A percentile compares a stretch with the other conserved stretches of the same genome.
These are phyloP conservation scores for Kwoniella europaea DNA, from an alignment of 768 basidiomycete species.

Conservation along the genomic window DNA sequence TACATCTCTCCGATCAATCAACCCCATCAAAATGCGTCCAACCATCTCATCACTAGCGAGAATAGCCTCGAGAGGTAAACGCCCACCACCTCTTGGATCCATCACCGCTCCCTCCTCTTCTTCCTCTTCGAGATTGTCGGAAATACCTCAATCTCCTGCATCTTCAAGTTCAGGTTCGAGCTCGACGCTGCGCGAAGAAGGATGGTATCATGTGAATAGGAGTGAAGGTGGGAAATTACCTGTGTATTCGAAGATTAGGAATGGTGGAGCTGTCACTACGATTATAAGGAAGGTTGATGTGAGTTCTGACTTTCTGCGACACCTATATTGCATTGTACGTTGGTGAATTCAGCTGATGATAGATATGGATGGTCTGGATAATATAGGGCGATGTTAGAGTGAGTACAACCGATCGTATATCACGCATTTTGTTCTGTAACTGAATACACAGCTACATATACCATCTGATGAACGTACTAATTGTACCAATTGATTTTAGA, in stretches of 20 bases:
- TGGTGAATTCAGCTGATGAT: neutral
- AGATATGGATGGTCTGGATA: neutral
- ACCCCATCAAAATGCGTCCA: neutral
- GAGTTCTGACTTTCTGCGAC: no score
- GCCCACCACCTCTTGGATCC: neutral
- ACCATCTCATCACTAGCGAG: neutral
- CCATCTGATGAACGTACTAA: no score
- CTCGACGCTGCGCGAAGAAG: constrained; percentile 1
- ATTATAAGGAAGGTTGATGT: constrained; percentile 35
- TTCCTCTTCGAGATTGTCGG: neutral
- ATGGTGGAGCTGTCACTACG: constrained; percentile 29
- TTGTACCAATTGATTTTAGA: no score
- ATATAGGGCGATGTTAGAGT: constrained; percentile 11
- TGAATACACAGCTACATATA: no score
- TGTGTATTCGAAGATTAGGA: constrained; percentile 35
- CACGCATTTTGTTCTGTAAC: no score
- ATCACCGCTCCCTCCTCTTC: neutral
- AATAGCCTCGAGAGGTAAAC: neutral
- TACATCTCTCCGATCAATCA: no score
- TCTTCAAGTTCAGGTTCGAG: neutral
- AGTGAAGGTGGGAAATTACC: constrained; percentile 27
- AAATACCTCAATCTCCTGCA: neutral
- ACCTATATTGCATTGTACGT: no score
- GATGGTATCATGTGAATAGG: constrained; percentile 25
- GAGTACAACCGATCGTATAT: no score